A percentile compares a stretch with the other conserved stretches of the same genome.
These are phyloP conservation scores for Phytophthora multivora DNA, from an alignment of 352 stramenopile species.

Conservation along the genomic window DNA sequence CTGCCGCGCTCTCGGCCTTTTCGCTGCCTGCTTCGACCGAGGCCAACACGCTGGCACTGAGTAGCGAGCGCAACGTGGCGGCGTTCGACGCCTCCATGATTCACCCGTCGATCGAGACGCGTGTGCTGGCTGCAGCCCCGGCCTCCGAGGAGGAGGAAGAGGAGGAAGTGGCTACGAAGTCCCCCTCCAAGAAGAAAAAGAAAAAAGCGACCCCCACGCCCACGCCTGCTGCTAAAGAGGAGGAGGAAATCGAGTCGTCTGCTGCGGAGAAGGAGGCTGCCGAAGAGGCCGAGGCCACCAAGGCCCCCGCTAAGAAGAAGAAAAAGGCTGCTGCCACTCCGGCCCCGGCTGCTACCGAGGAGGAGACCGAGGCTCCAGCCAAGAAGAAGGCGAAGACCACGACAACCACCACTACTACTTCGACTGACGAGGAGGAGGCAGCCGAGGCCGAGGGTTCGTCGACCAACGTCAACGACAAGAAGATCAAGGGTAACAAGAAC, in stretches of 20 bases:
- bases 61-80: conserved; percentile 21
- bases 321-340: conserved; percentile 14
- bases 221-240: not conserved
- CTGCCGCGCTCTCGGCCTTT: conserved; percentile 48
- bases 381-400: conserved; percentile 18
- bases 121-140: conserved; percentile 31
- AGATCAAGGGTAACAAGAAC: conserved; percentile 75
- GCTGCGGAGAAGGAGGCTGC: conserved; percentile 44
- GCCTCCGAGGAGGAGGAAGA: conserved; percentile 29
- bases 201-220: conserved; percentile 29
- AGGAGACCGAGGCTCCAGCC: conserved; percentile 8
- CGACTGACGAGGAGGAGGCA: conserved; percentile 1
- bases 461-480: conserved; percentile 57
- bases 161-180: conserved; percentile 8
- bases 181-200: conserved; percentile 46
- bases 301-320: conserved; percentile 37
- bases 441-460: conserved; percentile 16
- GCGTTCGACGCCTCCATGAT: conserved; percentile 33
- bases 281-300: conserved; percentile 47
- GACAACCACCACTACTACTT: not conserved
- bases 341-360: conserved; percentile 5
- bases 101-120: conserved; percentile 31
- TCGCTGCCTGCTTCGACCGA: conserved; percentile 26
- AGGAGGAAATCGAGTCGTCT: conserved; percentile 1
- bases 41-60: conserved; percentile 22